Evolutionary conservation across 139 green algal genomes (phyloP), one percentile per base, ranked within the genome.

Genomic region (Desmodesmus armatus): DNA sequence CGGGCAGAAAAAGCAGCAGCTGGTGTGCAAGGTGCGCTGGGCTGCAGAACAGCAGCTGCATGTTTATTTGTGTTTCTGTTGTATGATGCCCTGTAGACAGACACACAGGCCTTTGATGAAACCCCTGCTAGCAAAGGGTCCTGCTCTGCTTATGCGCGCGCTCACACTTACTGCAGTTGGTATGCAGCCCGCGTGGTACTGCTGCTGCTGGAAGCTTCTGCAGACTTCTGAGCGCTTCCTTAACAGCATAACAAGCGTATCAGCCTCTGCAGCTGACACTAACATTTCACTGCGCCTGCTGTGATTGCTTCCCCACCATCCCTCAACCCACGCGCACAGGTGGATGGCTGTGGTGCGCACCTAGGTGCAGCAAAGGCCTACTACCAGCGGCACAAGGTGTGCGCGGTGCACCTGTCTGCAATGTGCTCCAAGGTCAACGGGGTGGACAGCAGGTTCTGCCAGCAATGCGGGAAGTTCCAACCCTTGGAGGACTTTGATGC

Each of bases 381-480:
- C 90, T 90, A 96, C 85, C 86, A 91, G 44, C 91, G 94, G 21
- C 96, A 96, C 90, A 93, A 94, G 83, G 94, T 96, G 62, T 97
- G 93, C 82, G 86, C 94, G 63, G 82, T 83, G 40, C 92, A 95
- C 78, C 83, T 94, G 39, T 93, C 93, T 70, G 72, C 89, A 15
- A 74, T 69, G 47, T 82, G 60, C 67, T 89, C 91, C 31, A 49
- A 88, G 25, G 87, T 90, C 47, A 88, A 94, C 51, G 91, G 90
- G 1, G 47, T 87, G 62, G 62, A 79, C 40, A 85, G 95, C 83
- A 91, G 95, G 67, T 98, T 97, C 91, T 98, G 95, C 88, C 95
- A 98, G 89, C 94, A 97, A 89, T 98, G 95, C 75, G 94, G 95
- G n/a, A 90, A 94, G 58, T 98, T 98, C 84, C 96, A 98, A 77